Evolutionary conservation across 1,139 yeast genomes (phyloP).

Genomic region (Yamadazyma trypodendri): DNA sequence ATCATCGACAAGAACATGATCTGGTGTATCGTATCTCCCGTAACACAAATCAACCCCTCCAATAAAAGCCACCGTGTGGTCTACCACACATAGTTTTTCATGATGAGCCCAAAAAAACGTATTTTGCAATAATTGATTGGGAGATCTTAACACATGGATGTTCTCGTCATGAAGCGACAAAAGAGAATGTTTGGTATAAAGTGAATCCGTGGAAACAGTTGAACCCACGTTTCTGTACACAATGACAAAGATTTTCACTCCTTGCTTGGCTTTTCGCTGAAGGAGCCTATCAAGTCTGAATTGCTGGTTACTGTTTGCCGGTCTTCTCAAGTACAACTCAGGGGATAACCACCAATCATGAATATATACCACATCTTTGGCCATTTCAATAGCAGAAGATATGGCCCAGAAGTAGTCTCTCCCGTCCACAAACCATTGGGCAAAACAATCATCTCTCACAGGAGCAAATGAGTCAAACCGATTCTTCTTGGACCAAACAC

Average conservation of each 20-base stretch:
- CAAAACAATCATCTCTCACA: slow-evolving; percentile 75
- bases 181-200: slow-evolving; percentile 91
- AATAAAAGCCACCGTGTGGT: slow-evolving; percentile 82
- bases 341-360: slow-evolving; percentile 99
- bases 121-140: slow-evolving; percentile 90
- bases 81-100: slow-evolving; percentile 85
- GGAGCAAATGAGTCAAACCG: slow-evolving; percentile 95
- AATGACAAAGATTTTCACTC: slow-evolving; percentile 89
- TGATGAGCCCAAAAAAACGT: slow-evolving; percentile 99
- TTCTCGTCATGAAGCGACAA: slow-evolving; percentile 78
- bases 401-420: slow-evolving; percentile 97
- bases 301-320: slow-evolving; percentile 92
- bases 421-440: slow-evolving; percentile 97
- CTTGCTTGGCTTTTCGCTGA: slow-evolving; percentile 89
- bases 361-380: slow-evolving; percentile 88
- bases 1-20: slow-evolving; percentile 87
- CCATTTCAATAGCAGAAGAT: slow-evolving; percentile 88
- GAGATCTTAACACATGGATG: slow-evolving; percentile 88
- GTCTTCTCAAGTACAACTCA: slow-evolving; percentile 86
- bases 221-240: slow-evolving; percentile 94
- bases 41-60: slow-evolving; percentile 97
- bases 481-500: slow-evolving; percentile 70
- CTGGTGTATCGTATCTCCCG: slow-evolving; percentile 96
- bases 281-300: slow-evolving; percentile 89
- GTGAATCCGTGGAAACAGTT: slow-evolving; percentile 90